Conservation (phyloP, 345 rosid genomes). For the Heritiera littoralis region DNA sequence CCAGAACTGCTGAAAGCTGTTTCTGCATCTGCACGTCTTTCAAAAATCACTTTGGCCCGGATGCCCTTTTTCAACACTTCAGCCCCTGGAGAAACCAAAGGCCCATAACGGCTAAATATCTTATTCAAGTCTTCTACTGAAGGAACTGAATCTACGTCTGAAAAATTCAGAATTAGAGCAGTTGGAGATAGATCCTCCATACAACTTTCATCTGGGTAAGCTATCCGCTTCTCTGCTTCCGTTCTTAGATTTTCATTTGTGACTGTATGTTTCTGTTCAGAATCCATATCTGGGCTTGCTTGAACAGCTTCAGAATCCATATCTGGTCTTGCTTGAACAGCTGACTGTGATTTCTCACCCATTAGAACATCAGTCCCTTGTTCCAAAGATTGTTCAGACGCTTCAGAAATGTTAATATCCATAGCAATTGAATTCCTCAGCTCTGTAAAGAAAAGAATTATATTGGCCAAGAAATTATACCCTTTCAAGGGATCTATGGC, state of each 20-base stretch:
- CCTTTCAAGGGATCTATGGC: slow-evolving; percentile 42
- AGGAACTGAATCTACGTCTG: slow-evolving; percentile 48
- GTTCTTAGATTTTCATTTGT: slow-evolving; percentile 25
- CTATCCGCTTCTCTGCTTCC: slow-evolving; percentile 27
- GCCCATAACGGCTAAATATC: slow-evolving; percentile 58
- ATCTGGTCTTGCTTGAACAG: slow-evolving; percentile 7
- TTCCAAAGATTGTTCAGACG: slow-evolving; percentile 24
- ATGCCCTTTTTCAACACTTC: slow-evolving; percentile 48
- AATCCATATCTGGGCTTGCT: slow-evolving; percentile 19
- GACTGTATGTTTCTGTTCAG: slow-evolving; percentile 26
- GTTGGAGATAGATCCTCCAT: slow-evolving; percentile 38
- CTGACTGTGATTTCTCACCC: slow-evolving; percentile 32
- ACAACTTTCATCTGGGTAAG: slow-evolving; percentile 23
- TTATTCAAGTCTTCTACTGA: slow-evolving; percentile 44
- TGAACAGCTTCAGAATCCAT: slow-evolving; percentile 8
- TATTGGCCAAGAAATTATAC: slow-evolving; percentile 19
- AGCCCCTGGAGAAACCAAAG: slow-evolving; percentile 46
- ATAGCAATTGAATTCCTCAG: slow-evolving; percentile 42
- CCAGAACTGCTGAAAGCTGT: slow-evolving; percentile 65
- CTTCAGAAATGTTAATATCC: slow-evolving; percentile 26
- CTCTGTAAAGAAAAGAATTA: slow-evolving; percentile 40
- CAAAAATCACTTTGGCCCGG: slow-evolving; percentile 60
- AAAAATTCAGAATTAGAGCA: slow-evolving; percentile 56
- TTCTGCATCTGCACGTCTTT: slow-evolving; percentile 54
- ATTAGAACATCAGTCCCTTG: slow-evolving; percentile 25